These are phyloP conservation scores for Hyaloscypha variabilis DNA, from an alignment of 495 filamentous ascomycete species.

Conservation along the genomic window DNA sequence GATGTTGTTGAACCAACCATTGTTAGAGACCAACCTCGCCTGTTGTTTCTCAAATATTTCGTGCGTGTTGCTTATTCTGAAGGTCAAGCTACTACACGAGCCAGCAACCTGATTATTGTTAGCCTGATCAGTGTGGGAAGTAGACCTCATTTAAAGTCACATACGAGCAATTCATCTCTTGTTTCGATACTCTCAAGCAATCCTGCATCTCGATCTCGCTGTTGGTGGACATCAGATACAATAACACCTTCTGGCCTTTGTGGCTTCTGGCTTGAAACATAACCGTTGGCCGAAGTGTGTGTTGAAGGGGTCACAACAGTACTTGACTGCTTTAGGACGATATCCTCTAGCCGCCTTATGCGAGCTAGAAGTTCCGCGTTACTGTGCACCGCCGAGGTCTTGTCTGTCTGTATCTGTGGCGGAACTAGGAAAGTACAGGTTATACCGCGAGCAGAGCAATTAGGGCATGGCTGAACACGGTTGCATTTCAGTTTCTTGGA, in stretches of 20 bases:
- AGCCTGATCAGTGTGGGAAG: not conserved
- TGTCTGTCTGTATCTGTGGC: constrained; percentile 27
- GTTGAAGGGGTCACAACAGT: constrained; percentile 9
- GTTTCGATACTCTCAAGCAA: constrained; percentile 19
- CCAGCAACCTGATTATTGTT: constrained; percentile 19
- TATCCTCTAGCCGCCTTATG: constrained; percentile 41
- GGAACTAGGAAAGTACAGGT: constrained; percentile 39
- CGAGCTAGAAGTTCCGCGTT: constrained; percentile 22
- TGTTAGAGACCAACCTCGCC: not conserved
- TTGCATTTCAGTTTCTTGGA: constrained; percentile 50
- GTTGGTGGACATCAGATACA: constrained; percentile 33
- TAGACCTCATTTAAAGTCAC: not conserved
- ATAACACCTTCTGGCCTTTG: constrained; percentile 22
- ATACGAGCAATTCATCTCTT: constrained; percentile 29
- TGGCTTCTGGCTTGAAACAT: constrained; percentile 3
- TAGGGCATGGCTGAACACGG: constrained; percentile 46
- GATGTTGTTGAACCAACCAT: constrained; percentile 6
- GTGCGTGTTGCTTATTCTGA: constrained; percentile 19
- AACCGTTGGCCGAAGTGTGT: constrained; percentile 10
- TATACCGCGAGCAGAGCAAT: constrained; percentile 42
- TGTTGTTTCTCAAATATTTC: constrained; percentile 13
- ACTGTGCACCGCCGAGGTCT: constrained; percentile 24
- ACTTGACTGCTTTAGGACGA: constrained; percentile 37
- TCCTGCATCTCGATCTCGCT: constrained; percentile 25
- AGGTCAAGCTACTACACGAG: constrained; percentile 20